Conservation (phyloP, 1,139 yeast species). For the Lizanozyma gosingica region DNA sequence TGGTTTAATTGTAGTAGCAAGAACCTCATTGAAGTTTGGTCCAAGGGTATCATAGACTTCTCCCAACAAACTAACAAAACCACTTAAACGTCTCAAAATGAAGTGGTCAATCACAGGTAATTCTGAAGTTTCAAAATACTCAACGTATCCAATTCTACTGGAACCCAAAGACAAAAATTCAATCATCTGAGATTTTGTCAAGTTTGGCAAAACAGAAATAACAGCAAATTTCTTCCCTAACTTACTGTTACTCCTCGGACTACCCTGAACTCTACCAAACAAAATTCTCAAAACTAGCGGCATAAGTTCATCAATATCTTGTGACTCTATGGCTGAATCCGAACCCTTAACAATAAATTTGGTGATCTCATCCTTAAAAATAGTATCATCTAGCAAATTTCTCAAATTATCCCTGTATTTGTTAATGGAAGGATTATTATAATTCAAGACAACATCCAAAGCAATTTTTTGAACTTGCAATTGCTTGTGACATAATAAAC, state of each 20-base stretch:
- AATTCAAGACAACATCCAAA: constrained; percentile 60
- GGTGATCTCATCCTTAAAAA: constrained; percentile 78
- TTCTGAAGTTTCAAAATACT: constrained; percentile 19
- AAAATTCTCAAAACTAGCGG: constrained; percentile 71
- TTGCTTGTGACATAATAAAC: constrained; percentile 54
- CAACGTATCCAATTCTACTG: constrained; percentile 38
- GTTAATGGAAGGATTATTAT: constrained; percentile 46
- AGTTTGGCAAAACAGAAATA: constrained; percentile 56
- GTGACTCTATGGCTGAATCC: constrained; percentile 45
- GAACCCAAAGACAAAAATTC: constrained; percentile 59
- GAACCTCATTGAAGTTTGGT: constrained; percentile 40
- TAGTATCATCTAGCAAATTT: constrained; percentile 72
- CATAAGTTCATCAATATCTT: constrained; percentile 52
- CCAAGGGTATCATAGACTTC: constrained; percentile 62
- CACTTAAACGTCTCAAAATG: constrained; percentile 51
- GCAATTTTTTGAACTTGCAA: constrained; percentile 65
- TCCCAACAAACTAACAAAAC: constrained; percentile 60
- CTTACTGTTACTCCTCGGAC: constrained; percentile 53
- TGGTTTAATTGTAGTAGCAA: constrained; percentile 49
- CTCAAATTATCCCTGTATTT: constrained; percentile 68
- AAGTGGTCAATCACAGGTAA: constrained; percentile 9
- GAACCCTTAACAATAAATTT: constrained; percentile 44
- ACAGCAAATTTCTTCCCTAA: constrained; percentile 72
- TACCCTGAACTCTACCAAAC: constrained; percentile 76
- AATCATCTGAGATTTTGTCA: constrained; percentile 45